These are phyloP conservation scores for Periconia digitata DNA, from an alignment of 2,329 filamentous ascomycete species.

Conservation along the genomic window DNA sequence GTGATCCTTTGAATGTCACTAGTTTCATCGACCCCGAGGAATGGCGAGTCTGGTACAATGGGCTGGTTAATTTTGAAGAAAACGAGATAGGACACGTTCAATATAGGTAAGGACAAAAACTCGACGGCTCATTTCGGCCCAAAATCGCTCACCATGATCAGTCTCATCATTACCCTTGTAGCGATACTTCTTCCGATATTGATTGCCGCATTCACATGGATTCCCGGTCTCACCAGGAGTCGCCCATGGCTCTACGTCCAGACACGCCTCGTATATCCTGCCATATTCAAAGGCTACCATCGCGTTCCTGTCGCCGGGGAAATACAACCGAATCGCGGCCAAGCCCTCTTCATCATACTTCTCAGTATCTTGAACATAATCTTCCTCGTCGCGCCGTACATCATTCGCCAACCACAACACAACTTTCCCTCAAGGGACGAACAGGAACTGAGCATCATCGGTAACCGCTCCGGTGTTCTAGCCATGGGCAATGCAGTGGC, in stretches of 20 bases:
- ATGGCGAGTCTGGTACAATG: constrained; percentile 12
- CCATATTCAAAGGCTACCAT: constrained; percentile 10
- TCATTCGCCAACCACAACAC: constrained; percentile 1
- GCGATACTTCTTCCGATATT: constrained; percentile 12
- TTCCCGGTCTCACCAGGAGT: constrained; percentile 5
- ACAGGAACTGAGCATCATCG: constrained; percentile 43
- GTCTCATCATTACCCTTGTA: constrained; percentile 11
- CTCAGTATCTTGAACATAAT: constrained; percentile 14
- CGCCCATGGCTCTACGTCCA: constrained; percentile 31
- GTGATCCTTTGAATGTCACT: constrained; percentile 4
- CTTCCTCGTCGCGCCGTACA: constrained; percentile 7
- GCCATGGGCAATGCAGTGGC: constrained; percentile 31
- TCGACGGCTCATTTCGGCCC: neutral
- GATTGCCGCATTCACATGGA: constrained; percentile 7
- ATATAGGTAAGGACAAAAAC: constrained; percentile 4
- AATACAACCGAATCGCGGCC: constrained; percentile 47
- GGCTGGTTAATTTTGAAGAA: constrained; percentile 11
- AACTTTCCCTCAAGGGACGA: constrained; percentile 41
- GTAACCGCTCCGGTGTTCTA: constrained; percentile 31
- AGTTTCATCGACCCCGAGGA: constrained; percentile 9
- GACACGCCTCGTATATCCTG: constrained; percentile 13
- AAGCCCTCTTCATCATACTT: constrained; percentile 46
- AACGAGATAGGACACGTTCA: constrained; percentile 13
- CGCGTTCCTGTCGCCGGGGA: constrained; percentile 10
- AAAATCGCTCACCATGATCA: neutral